Conservation (phyloP, 225 moss, liverwort and hornwort genomes). For the Climacium dendroides region DNA sequence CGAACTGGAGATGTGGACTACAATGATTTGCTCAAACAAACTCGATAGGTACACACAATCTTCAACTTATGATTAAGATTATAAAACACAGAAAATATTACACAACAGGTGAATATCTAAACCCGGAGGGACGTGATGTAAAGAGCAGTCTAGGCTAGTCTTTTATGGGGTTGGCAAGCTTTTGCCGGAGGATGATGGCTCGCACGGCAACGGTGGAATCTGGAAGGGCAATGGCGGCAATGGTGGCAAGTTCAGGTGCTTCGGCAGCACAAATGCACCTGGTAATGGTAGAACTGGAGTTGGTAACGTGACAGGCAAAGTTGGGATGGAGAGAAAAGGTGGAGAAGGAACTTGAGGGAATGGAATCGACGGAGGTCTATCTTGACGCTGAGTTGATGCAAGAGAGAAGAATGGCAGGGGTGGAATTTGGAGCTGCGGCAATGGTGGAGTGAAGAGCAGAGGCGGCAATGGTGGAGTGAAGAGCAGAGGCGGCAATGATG, state of each 20-base stretch:
- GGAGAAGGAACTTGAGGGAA: neutral
- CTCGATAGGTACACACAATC: neutral
- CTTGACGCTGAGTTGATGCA: neutral
- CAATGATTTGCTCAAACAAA: neutral
- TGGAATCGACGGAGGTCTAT: neutral
- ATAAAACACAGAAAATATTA: neutral
- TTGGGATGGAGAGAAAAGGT: neutral
- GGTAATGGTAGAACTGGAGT: neutral
- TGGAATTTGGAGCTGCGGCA: neutral
- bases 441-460: neutral
- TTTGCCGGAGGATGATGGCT: neutral
- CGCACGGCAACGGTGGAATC: conserved; percentile 4
- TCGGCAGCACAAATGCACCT: neutral
- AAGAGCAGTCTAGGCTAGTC: neutral
- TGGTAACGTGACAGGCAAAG: neutral
- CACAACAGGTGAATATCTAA: neutral
- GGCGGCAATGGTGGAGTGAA: too few species aligned
- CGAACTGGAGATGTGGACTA: neutral
- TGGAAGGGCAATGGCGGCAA: neutral
- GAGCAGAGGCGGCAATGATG: neutral
- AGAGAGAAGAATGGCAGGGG: neutral
- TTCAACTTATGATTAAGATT: neutral
- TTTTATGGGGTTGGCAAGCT: neutral
- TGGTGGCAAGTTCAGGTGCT: neutral
- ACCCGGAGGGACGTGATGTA: neutral